A percentile compares a stretch with the other conserved stretches of the same genome.
phyloP scores from a whole-genome alignment of 1,284 basidiomycete species.

The Singerocomus inundabilis region DNA sequence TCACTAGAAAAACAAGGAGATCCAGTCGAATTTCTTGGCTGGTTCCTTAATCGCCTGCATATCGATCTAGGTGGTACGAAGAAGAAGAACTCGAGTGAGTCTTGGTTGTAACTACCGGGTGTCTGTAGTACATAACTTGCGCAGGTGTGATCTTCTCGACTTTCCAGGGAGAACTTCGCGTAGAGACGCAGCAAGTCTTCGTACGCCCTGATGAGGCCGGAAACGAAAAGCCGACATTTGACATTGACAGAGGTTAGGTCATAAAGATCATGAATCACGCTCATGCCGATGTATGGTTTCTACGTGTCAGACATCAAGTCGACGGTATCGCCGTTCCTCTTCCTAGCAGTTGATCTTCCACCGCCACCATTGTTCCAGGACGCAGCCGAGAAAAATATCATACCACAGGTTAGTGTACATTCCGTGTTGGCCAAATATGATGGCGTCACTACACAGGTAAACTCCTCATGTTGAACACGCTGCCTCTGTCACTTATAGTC shows the following conservation, averaged over 20 bases:
- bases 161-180: constrained; percentile 91
- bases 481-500: constrained; percentile 16
- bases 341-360: constrained; percentile 93
- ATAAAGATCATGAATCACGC: constrained; percentile 16
- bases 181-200: constrained; percentile 93
- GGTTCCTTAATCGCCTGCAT: constrained; percentile 93
- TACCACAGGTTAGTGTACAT: constrained; percentile 93
- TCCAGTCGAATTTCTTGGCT: constrained; percentile 94
- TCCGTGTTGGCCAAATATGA: constrained; percentile 96
- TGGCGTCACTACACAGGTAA: constrained; percentile 82
- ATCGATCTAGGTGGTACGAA: constrained; percentile 88
- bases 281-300: constrained; percentile 18
- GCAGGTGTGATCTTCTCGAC: constrained; percentile 87
- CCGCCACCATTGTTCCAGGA: constrained; percentile 97
- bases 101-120: constrained; percentile 9
- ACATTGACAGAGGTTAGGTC: constrained; percentile 80
- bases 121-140: constrained; percentile 12
- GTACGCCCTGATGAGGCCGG: constrained; percentile 73
- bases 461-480: constrained; percentile 25
- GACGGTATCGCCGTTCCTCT: constrained; percentile 88
- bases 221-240: constrained; percentile 81
- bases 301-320: constrained; percentile 74
- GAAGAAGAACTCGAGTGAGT: constrained; percentile 82
- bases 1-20: constrained; percentile 92
- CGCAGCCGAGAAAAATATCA: constrained; percentile 94